phyloP scores from a whole-genome alignment of 805 yeast genomes.

The Maudiozyma serrabonitensis region DNA sequence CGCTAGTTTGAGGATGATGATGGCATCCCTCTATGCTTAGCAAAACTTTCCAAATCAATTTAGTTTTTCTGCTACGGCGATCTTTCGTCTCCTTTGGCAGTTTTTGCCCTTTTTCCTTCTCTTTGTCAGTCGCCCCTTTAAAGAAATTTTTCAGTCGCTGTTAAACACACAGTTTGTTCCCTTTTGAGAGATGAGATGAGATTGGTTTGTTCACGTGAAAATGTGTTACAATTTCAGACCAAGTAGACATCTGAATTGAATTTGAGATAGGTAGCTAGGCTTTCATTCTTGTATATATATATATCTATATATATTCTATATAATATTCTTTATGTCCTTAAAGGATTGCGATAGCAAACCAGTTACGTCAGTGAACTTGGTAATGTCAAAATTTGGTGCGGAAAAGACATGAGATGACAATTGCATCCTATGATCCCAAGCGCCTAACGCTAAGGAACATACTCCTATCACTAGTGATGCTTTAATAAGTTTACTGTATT shows the following conservation, averaged over 20 bases:
- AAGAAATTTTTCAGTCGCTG: too few relatives aligned
- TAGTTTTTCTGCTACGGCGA: too few relatives aligned
- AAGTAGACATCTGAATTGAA: too few relatives aligned
- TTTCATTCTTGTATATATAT: too few relatives aligned
- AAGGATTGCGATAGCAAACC: neutral
- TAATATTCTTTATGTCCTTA: neutral
- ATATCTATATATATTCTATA: neutral
- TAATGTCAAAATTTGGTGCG: neutral
- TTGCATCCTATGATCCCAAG: neutral
- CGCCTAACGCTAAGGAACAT: neutral
- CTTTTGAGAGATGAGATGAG: neutral
- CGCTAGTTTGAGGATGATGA: too few relatives aligned
- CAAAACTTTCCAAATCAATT: too few relatives aligned
- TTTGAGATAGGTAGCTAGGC: too few relatives aligned
- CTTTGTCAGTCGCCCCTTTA: too few relatives aligned
- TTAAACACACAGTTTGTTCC: too few relatives aligned
- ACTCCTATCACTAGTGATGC: neutral
- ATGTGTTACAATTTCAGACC: neutral
- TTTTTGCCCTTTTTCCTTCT: too few relatives aligned
- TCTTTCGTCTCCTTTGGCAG: too few relatives aligned
- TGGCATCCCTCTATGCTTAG: too few relatives aligned
- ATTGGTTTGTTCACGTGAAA: neutral
- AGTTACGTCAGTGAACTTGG: neutral
- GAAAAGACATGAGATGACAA: neutral
- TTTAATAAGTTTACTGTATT: neutral